Evolutionary conservation across 257 asterid species (phyloP).

Genomic region (Sherardia arvensis): DNA sequence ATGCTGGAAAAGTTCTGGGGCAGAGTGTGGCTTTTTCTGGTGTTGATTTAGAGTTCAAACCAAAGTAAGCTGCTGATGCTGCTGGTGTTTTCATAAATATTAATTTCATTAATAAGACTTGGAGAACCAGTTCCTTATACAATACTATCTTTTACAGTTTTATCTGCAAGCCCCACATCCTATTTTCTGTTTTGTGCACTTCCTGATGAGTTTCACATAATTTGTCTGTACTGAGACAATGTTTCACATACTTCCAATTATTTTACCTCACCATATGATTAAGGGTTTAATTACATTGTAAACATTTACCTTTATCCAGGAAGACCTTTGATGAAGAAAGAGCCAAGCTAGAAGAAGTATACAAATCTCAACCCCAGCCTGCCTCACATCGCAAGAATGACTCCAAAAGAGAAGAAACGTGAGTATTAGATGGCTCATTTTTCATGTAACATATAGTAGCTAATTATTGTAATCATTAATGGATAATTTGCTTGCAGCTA

Average conservation of each 20-base stretch:
- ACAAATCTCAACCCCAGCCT: conserved; percentile 26
- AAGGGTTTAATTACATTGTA: not conserved
- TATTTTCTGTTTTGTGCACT: no score
- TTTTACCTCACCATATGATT: not conserved
- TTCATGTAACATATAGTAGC: conserved; percentile 3
- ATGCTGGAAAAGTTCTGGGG: conserved; percentile 55
- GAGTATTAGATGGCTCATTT: conserved; percentile 17
- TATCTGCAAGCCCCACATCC: no score
- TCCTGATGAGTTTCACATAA: no score
- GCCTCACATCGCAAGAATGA: conserved; percentile 47
- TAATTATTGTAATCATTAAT: conserved; percentile 7
- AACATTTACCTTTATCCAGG: conserved; percentile 32
- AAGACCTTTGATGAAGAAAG: conserved; percentile 67
- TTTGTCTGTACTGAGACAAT: no score
- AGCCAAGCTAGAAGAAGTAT: conserved; percentile 55
- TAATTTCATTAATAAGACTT: not conserved
- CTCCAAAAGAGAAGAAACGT: conserved; percentile 47
- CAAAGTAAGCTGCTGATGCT: conserved; percentile 47
- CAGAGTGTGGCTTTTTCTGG: conserved; percentile 67
- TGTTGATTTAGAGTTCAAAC: conserved; percentile 59
- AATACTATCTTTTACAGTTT: not conserved
- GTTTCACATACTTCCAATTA: no score
- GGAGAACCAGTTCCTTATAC: no score
- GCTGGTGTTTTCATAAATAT: not conserved
- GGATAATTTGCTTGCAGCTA: conserved; percentile 41